Base-by-base conservation (phyloP, 2,329 filamentous ascomycete genomes). In the Dactylonectria macrodidyma region DNA sequence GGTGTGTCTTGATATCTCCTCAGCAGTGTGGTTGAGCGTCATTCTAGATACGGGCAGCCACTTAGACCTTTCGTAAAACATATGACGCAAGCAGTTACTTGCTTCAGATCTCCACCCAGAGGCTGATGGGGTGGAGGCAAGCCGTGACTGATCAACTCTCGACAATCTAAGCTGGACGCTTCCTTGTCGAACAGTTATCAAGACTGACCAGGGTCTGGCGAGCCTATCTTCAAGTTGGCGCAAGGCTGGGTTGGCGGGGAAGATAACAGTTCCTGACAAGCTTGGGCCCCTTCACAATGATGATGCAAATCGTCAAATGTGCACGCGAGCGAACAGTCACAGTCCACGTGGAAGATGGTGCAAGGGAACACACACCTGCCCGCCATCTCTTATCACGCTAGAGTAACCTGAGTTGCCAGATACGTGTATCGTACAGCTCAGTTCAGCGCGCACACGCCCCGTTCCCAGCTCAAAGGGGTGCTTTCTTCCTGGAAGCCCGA, bases 311-410 rank as follows among this genome's bases (percentile, higher is more conserved):
- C 48, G 26, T 33, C 16, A 26, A 26, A 33, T 30, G 48, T 51
- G 10, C 24, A 10, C n/a, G n/a, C 30, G 34, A 54, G 51, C 30
- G 51, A 54, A 38, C 50, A 52, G 50, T 34, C 16, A 52, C 30
- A 34, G 16, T 52, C 50, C 30, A 52, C 50, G 50, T 52, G 50
- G 50, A 52, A 19, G 19, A 19, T 33, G 50, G 34, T 34, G 50
- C 50, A 52, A 52, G 50, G 50, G 50, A 52, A 34, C 50, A 34
- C 48, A 34, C 30, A 52, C 50, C 41, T n/a, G 41, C 41, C 41
- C 41, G 41, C 41, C 41, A 11, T n/a, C 24, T 26, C 30, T 34
- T 52, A 34, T 52, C 51, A 52, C 30, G 50, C 30, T 34, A 11
- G 16, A 16, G 19, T 30, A 38, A n/a, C 30, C 12, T 4, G 22